Conservation (phyloP, 2,329 filamentous ascomycete genomes). For the Colletotrichum liriopes region DNA sequence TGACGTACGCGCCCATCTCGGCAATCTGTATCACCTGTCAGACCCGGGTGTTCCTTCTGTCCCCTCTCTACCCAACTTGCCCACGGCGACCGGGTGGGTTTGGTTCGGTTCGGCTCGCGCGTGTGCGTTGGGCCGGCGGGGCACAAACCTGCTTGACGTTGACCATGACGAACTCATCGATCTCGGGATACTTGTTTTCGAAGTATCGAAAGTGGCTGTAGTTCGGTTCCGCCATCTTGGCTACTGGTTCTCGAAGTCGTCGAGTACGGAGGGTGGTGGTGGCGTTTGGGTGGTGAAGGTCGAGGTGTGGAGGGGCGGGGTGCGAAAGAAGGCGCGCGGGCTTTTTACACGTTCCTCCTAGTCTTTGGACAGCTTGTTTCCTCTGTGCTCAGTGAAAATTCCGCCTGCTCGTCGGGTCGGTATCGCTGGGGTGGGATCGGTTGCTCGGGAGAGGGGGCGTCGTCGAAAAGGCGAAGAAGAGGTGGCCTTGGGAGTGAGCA, state of each 20-base stretch:
- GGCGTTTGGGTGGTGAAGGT: constrained; percentile 37
- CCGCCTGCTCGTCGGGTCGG: constrained; percentile 32
- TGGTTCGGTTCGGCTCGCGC: constrained; percentile 23
- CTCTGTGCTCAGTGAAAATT: constrained; percentile 36
- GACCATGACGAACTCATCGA: constrained; percentile 99
- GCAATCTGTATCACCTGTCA: constrained; percentile 77
- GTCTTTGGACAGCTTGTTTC: constrained; percentile 29
- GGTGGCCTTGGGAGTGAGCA: constrained; percentile 27
- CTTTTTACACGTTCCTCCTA: constrained; percentile 37
- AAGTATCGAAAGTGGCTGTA: constrained; percentile 83
- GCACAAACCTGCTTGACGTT: constrained; percentile 93
- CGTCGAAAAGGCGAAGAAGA: constrained; percentile 30
- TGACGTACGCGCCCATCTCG: constrained; percentile 99
- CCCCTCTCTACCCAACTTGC: not conserved
- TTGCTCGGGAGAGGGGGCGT: constrained; percentile 20
- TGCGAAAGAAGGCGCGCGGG: constrained; percentile 44
- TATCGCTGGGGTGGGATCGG: constrained; percentile 18
- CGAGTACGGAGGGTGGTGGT: constrained; percentile 44
- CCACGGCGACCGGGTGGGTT: constrained; percentile 13
- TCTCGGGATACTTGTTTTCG: constrained; percentile 97
- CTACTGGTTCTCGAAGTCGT: constrained; percentile 54
- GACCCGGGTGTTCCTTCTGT: constrained; percentile 33
- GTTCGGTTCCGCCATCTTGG: constrained; percentile 94
- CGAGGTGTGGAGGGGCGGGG: constrained; percentile 51
- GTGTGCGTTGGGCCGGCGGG: constrained; percentile 41